A percentile compares a stretch with the other conserved stretches of the same genome.
phyloP scores from a whole-genome alignment of 495 filamentous ascomycete genomes.

The Neurospora discreta region DNA sequence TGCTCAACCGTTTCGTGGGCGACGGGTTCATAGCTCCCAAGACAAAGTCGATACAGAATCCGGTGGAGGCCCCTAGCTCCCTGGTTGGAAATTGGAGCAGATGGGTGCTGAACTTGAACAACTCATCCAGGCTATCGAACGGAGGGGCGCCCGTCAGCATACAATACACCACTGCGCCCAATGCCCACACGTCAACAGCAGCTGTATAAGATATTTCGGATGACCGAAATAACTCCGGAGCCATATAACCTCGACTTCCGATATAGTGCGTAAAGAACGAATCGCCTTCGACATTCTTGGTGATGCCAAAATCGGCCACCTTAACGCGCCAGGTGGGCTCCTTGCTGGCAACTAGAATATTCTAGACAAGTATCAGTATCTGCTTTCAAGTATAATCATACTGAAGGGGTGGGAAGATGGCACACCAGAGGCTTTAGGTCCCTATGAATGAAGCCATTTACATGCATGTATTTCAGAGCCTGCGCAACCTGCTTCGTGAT shows the following conservation, averaged over 20 bases:
- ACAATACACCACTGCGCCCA: constrained; percentile 6
- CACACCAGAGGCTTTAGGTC: constrained; percentile 35
- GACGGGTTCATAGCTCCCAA: background rate
- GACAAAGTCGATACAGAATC: background rate
- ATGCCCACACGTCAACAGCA: constrained; percentile 13
- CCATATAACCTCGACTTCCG: no score
- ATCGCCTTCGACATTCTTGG: constrained; percentile 9
- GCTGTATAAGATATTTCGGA: background rate
- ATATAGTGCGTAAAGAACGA: constrained; percentile 2
- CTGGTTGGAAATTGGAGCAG: background rate
- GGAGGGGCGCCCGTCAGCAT: background rate
- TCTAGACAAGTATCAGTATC: constrained; percentile 2
- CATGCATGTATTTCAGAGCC: constrained; percentile 37
- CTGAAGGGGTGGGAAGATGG: no score
- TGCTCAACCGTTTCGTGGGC: background rate
- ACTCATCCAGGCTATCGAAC: background rate
- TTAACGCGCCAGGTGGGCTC: constrained; percentile 32
- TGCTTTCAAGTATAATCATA: no score
- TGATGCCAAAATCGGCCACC: constrained; percentile 43
- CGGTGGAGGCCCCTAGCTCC: background rate
- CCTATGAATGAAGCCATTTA: constrained; percentile 36
- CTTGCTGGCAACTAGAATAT: constrained; percentile 6
- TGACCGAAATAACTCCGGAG: constrained; percentile 5
- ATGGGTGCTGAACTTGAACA: background rate
- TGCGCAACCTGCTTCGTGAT: constrained; percentile 35